A percentile compares a stretch with the other conserved stretches of the same genome.
Evolutionary conservation across 768 basidiomycete species (phyloP).

Genomic region (Termitomyces sp.): DNA sequence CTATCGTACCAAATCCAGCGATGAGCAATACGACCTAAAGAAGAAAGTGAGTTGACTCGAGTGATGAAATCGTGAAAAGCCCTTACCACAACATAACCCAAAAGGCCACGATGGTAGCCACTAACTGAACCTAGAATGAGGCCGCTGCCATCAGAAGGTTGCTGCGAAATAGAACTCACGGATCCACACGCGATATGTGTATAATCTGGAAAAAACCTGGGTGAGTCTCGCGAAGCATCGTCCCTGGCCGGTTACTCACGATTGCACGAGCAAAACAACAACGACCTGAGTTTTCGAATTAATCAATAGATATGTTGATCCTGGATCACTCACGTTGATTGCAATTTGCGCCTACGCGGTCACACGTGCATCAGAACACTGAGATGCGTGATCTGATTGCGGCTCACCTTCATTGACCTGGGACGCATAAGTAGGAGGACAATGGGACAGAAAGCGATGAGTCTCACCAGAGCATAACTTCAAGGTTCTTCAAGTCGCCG

Average conservation of each 20-base stretch:
- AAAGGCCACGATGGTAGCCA: slow-evolving; percentile 29
- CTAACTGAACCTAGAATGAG: slow-evolving; percentile 19
- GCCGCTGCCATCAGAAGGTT: neutral
- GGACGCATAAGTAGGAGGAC: neutral
- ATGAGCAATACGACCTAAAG: slow-evolving; percentile 26
- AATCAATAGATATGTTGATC: neutral
- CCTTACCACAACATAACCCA: slow-evolving; percentile 31
- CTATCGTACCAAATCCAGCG: slow-evolving; percentile 31
- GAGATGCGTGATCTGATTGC: neutral
- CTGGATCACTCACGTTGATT: slow-evolving; percentile 29
- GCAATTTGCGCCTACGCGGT: slow-evolving; percentile 31
- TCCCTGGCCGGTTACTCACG: slow-evolving; percentile 19
- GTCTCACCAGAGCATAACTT: slow-evolving; percentile 7
- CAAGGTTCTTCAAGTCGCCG: slow-evolving; percentile 15
- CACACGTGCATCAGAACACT: neutral
- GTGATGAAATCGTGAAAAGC: neutral
- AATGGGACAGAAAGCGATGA: neutral
- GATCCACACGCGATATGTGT: slow-evolving; percentile 40
- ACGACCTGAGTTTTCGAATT: slow-evolving; percentile 23
- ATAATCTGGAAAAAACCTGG: slow-evolving; percentile 24
- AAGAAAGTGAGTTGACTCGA: neutral
- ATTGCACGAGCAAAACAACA: slow-evolving; percentile 38
- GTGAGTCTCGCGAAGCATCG: neutral
- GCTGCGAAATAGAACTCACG: slow-evolving; percentile 25
- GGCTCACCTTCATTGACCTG: slow-evolving; percentile 20